Evolutionary conservation across 352 stramenopile genomes (phyloP), one percentile per base, ranked within the genome.

Genomic region (Saprolegnia parasitica): DNA sequence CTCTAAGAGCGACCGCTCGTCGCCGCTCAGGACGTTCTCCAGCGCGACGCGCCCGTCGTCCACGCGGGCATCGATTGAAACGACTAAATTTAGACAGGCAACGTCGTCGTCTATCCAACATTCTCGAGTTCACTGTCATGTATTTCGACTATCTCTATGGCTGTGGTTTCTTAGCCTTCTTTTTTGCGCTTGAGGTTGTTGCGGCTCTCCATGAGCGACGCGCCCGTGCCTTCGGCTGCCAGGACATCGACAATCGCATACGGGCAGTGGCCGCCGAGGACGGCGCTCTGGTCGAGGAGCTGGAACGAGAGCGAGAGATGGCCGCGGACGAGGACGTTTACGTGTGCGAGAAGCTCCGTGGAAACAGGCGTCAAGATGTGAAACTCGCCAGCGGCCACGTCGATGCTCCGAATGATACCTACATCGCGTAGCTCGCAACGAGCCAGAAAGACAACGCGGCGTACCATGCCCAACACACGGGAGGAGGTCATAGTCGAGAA

Each of bases 111-210:
- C n/a, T n/a, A n/a, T n/a, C n/a, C n/a, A n/a, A n/a, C n/a, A n/a
- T n/a, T n/a, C n/a, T n/a, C n/a, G n/a, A n/a, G n/a, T n/a, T n/a
- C n/a, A n/a, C n/a, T n/a, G n/a, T n/a, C n/a, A n/a, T n/a, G n/a
- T n/a, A n/a, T n/a, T n/a, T n/a, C n/a, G n/a, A n/a, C n/a, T n/a
- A n/a, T n/a, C n/a, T n/a, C n/a, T n/a, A n/a, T 58, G 16, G 23
- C 23, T 16, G 15, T 8, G 52, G 32, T 16, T 39, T 68, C 62
- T 23, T 45, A 55, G n/a, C 37, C 55, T 62, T 70, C 63, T 5
- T 70, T 70, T 49, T 95, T 95, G 46, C 87, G 85, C 72, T 95
- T 95, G 67, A 95, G 76, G 70, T 93, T 95, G 73, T 95, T 89
- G 65, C 87, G 84, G 71, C 85, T 93, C 67, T 95, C 81, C 87